These are phyloP conservation scores for Buxus sempervirens DNA, from an alignment of 164 flowering plant species.

Conservation along the genomic window DNA sequence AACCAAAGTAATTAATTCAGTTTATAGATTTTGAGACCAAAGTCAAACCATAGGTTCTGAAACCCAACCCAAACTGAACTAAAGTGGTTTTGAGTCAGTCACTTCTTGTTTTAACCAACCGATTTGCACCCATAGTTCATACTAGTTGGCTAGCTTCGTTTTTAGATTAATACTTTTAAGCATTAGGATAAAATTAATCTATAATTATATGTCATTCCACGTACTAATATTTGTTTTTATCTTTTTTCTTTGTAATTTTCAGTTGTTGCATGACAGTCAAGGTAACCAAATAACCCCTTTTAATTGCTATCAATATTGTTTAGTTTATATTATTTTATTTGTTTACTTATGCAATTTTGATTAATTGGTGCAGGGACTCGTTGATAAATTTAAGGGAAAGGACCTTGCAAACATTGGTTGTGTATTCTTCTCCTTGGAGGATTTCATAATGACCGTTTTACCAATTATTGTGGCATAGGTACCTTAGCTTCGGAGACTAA, in stretches of 20 bases:
- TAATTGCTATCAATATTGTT: not conserved
- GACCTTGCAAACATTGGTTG: slow-evolving; percentile 45
- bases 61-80: no score
- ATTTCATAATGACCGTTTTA: slow-evolving; percentile 52
- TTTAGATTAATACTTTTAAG: no score
- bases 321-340: not conserved
- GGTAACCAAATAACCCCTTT: not conserved
- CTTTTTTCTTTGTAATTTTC: not conserved
- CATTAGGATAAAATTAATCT: no score
- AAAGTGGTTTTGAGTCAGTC: no score
- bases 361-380: slow-evolving; percentile 41
- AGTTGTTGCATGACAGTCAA: slow-evolving; percentile 3
- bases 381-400: slow-evolving; percentile 69
- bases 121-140: no score
- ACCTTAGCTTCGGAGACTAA: no score
- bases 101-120: no score
- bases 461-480: not conserved
- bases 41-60: no score
- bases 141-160: no score
- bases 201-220: no score
- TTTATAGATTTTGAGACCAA: no score
- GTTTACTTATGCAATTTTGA: not conserved
- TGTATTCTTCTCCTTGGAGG: slow-evolving; percentile 53
- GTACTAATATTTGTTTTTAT: not conserved
- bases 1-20: no score